A percentile compares a stretch with the other conserved stretches of the same genome.
Conservation (phyloP, 306 rosid genomes). For the Luffa acutangula region DNA sequence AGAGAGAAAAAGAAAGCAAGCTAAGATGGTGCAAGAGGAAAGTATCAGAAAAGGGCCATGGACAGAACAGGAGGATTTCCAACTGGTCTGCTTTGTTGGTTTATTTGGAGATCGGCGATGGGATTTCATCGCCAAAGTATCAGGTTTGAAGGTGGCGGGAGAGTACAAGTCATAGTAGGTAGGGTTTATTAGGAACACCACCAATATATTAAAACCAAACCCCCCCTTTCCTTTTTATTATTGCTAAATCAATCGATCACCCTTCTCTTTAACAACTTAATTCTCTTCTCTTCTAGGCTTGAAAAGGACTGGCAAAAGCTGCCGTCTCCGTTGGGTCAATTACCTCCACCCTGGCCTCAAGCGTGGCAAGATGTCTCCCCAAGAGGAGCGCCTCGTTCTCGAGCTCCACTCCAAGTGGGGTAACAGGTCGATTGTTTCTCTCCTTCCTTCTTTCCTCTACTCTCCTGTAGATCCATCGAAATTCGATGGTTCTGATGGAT, state of each 20-base stretch:
- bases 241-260: too few relatives aligned
- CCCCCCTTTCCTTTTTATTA: neutral
- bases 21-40: slow-evolving; percentile 20
- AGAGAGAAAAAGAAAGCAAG: neutral
- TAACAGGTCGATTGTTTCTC: slow-evolving; percentile 47
- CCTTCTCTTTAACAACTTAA: too few relatives aligned
- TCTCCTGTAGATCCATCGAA: neutral
- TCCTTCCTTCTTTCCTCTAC: neutral
- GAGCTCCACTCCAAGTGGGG: slow-evolving; percentile 98
- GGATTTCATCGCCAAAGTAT: slow-evolving; percentile 89
- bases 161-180: slow-evolving; percentile 63
- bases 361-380: slow-evolving; percentile 78
- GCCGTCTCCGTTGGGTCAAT: slow-evolving; percentile 94
- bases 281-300: slow-evolving; percentile 42
- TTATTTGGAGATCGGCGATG: slow-evolving; percentile 91
- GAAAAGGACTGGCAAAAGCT: slow-evolving; percentile 95
- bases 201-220: neutral
- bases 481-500: neutral
- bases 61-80: slow-evolving; percentile 91
- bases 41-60: slow-evolving; percentile 73
- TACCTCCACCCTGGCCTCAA: slow-evolving; percentile 96
- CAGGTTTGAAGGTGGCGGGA: slow-evolving; percentile 99
- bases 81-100: slow-evolving; percentile 65
- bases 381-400: slow-evolving; percentile 73
- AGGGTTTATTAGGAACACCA: slow-evolving; percentile 32